phyloP scores from a whole-genome alignment of 345 rosid genomes.

The Gossypium rotundifolium region DNA sequence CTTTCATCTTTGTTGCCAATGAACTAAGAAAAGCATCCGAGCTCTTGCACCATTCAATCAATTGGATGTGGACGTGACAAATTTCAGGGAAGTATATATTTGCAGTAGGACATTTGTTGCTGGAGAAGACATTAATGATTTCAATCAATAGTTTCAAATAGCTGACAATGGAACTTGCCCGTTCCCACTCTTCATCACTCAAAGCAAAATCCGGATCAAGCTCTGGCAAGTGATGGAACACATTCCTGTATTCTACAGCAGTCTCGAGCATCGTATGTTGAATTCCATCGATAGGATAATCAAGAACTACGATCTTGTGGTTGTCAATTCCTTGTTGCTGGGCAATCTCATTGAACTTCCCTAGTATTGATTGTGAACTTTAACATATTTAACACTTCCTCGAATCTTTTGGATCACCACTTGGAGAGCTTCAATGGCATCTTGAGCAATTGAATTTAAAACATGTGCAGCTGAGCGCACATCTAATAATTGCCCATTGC shows the following conservation, averaged over 20 bases:
- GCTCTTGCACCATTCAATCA: constrained; percentile 88
- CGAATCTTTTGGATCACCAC: constrained; percentile 69
- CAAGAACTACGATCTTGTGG: constrained; percentile 54
- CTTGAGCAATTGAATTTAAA: constrained; percentile 55
- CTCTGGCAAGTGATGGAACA: constrained; percentile 58
- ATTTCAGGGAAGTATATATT: constrained; percentile 83
- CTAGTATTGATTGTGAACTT: constrained; percentile 61
- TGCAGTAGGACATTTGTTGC: constrained; percentile 3
- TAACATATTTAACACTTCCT: constrained; percentile 64
- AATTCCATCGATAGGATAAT: constrained; percentile 59
- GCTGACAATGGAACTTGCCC: constrained; percentile 49
- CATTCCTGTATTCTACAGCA: constrained; percentile 55
- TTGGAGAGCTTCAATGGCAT: constrained; percentile 52
- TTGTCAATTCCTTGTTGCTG: constrained; percentile 55
- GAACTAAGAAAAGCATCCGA: constrained; percentile 60
- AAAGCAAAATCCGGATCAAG: constrained; percentile 53
- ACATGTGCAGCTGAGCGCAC: constrained; percentile 68
- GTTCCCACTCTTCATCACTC: constrained; percentile 76
- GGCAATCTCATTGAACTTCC: constrained; percentile 65
- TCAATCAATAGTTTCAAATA: constrained; percentile 62
- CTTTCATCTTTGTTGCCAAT: constrained; percentile 5
- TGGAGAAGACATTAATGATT: constrained; percentile 26
- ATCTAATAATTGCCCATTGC: constrained; percentile 67
- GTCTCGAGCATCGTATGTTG: constrained; percentile 86
- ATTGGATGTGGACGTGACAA: constrained; percentile 73